Evolutionary conservation across 441 rosid species (phyloP), one percentile per base, ranked within the genome.

Genomic region (Omphalea diandra): DNA sequence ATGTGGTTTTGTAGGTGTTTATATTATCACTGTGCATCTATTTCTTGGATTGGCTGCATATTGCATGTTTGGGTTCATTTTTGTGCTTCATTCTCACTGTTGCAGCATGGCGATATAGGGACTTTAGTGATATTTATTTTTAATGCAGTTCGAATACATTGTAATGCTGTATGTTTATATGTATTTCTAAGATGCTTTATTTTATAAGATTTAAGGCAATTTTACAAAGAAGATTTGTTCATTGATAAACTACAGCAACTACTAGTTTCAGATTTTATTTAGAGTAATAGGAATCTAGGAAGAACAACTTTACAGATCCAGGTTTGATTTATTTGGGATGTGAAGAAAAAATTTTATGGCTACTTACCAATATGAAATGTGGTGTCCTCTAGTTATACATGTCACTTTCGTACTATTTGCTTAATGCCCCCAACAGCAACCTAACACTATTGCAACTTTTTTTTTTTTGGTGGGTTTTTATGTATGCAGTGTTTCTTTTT

Each of bases 401-500:
- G 17, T 57, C 29, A 47, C 26, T 24, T 38, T 18, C 44, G 36
- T 26, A 26, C 49, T 62, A 26, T 38, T 7, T 62, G 46, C 18
- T 6, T 35, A 59, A 50, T 26, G 46, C 10, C 14, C 35, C 32
- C 7, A 53, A 29, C 43, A 22, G 18, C 35, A 50, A 14, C 12
- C 32, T 22, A 32, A n/a, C 18, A 33, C 33, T 38, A 17, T 46
- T 4, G 52, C 32, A 15, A 20, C 15, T n/a, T 2, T 55, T 26
- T n/a, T 2, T 64, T 14, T 5, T 55, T 8, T 55, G 59, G 35
- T 55, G 18, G 49, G 22, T 57, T 54, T 55, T 44, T 62, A 71
- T 40, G 24, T 41, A 56, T 46, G 24, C 35, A 68, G 31, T 36
- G 31, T 35, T 61, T 0, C 36, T 66, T 62, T 38, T 52, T 70